Evolutionary conservation across 163 green algal genomes (phyloP).

Genomic region (Volvox carteri): DNA sequence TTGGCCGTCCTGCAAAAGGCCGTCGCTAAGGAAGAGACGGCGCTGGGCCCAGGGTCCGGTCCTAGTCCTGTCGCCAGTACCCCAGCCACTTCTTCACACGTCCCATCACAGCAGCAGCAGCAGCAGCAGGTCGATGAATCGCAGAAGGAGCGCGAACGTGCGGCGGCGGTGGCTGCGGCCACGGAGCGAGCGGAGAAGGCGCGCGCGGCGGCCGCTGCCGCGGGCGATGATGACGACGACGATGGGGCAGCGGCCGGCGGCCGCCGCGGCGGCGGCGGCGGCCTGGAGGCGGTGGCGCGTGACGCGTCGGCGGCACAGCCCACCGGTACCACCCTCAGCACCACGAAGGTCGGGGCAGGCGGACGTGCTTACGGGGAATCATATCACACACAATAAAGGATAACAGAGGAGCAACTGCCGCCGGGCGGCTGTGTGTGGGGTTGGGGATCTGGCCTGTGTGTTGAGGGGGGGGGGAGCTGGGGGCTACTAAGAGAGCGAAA

Average conservation of each 20-base stretch:
- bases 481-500: too few relatives aligned
- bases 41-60: neutral
- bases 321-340: conserved; percentile 86
- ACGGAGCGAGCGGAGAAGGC: conserved; percentile 39
- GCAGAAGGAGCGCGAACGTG: conserved; percentile 28
- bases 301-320: conserved; percentile 81
- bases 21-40: neutral
- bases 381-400: too few relatives aligned
- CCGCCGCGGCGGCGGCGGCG: conserved; percentile 35
- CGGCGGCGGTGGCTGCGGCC: conserved; percentile 20
- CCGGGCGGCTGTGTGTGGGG: too few relatives aligned
- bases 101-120: neutral
- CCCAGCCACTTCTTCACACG: neutral
- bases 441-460: too few relatives aligned
- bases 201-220: conserved; percentile 26
- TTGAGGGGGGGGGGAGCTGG: too few relatives aligned
- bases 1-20: too few relatives aligned
- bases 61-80: neutral
- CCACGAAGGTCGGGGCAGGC: conserved; percentile 63
- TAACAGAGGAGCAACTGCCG: too few relatives aligned
- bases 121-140: neutral
- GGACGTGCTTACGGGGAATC: too few relatives aligned
- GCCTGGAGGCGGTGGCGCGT: conserved; percentile 66
- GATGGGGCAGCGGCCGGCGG: conserved; percentile 34
- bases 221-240: conserved; percentile 60